Evolutionary conservation across 2,329 filamentous ascomycete genomes (phyloP), one percentile per base, ranked within the genome.

Genomic region (Proliferodiscus dingleyae): DNA sequence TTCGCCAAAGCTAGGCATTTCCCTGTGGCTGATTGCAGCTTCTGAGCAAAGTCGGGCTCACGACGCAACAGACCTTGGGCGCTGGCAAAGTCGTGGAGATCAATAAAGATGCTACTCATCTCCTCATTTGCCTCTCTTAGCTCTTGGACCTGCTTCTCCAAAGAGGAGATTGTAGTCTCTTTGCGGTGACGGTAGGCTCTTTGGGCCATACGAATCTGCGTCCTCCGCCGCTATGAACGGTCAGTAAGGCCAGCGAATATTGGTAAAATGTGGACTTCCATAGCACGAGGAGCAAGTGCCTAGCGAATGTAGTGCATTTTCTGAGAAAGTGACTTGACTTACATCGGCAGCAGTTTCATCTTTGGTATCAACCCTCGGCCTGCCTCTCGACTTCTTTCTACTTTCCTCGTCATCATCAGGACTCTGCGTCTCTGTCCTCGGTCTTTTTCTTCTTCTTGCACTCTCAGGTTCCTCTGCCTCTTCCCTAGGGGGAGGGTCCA

Each of bases 131-230:
- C 79, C 11, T 74, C 72, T 47, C 83, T 78, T n/a, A 94, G 75
- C 19, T 78, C 74, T 43, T 81, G 71, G 21, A 91, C 86, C 50
- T 83, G 76, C 43, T 78, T 75, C 61, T 89, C 83, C 9, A 95
- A 72, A 1, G 78, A 80, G 22, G 80, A 76, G 45, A 95, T 91
- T 4, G 86, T 85, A 18, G 77, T 83, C 61, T 95, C 89, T 66
- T 95, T 95, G 41, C 89, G 82, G 59, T 85, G 80, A 13, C 89
- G 80, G 61, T 95, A 95, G 1, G 88, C 88, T 54, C 89, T 74
- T 64, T 95, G 89, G 2, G 89, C 89, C 44, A 91, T 76, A 19
- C 89, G 82, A 52, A 95, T 93, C 63, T 95, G 89, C 4, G 87
- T 91, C 44, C 89, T 79, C 42, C 89, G 84, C 51, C 88, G 83